Conservation (phyloP, 805 yeast species). For the Candida berthetii region DNA sequence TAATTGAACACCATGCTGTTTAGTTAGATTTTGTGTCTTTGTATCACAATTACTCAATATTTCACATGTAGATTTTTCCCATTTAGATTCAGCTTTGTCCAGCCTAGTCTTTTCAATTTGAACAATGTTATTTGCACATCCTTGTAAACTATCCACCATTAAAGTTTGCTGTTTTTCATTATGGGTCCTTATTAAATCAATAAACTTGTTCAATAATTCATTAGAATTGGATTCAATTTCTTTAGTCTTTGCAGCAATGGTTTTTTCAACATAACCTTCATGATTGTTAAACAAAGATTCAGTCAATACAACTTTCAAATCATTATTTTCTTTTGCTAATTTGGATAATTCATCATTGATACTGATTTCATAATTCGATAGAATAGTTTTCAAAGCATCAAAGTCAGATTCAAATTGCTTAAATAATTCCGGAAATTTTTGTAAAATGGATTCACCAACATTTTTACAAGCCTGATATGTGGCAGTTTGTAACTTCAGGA, state of each 20-base stretch:
- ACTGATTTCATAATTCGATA: constrained; percentile 5
- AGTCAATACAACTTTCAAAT: constrained; percentile 10
- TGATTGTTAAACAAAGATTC: constrained; percentile 19
- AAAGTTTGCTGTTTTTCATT: constrained; percentile 12
- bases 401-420: constrained; percentile 12
- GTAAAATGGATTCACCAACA: constrained; percentile 14
- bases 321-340: constrained; percentile 19
- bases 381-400: constrained; percentile 4
- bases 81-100: constrained; percentile 7
- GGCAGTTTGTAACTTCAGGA: constrained; percentile 9
- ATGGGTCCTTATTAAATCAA: constrained; percentile 13
- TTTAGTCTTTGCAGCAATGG: constrained; percentile 7
- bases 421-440: constrained; percentile 16
- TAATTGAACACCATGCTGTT: constrained; percentile 6
- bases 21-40: constrained; percentile 5
- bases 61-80: constrained; percentile 16
- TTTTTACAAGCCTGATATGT: constrained; percentile 16
- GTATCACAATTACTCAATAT: constrained; percentile 16
- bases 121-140: constrained; percentile 12
- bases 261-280: constrained; percentile 8
- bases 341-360: constrained; percentile 14
- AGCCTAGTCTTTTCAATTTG: constrained; percentile 11
- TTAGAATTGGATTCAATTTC: constrained; percentile 16
- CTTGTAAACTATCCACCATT: constrained; percentile 7
- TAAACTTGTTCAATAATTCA: constrained; percentile 9